Percentiles rank a stretch among this genome's conserved stretches.
Evolutionary conservation across 2,329 filamentous ascomycete genomes (phyloP).

Genomic region (Arachnopeziza araneosa): DNA sequence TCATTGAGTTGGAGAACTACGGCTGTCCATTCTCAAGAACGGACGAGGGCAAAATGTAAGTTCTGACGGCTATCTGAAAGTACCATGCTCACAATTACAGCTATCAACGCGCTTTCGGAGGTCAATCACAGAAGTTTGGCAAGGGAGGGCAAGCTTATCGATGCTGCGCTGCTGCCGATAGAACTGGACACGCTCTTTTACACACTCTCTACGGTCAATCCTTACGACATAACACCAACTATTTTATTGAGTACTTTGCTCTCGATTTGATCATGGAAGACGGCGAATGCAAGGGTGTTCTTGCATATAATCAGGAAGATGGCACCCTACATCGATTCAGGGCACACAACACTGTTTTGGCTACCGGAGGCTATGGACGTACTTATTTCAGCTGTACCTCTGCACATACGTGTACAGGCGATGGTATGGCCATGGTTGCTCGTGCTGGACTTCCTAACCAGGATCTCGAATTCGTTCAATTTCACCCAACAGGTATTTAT

Average conservation of each 20-base stretch:
- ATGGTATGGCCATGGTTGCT: constrained; percentile 99
- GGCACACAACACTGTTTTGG: constrained; percentile 92
- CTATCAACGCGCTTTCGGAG: constrained; percentile 98
- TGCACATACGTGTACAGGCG: constrained; percentile 96
- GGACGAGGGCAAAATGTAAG: constrained; percentile 89
- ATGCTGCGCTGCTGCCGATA: constrained; percentile 84
- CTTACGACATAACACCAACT: constrained; percentile 95
- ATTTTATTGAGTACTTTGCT: constrained; percentile 99
- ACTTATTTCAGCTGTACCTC: constrained; percentile 98
- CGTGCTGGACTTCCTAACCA: constrained; percentile 97
- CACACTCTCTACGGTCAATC: constrained; percentile 99
- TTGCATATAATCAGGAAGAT: constrained; percentile 98
- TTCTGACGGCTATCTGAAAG: not conserved
- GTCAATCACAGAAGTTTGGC: constrained; percentile 89
- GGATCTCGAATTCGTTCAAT: constrained; percentile 99
- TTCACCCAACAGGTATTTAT: constrained; percentile 99
- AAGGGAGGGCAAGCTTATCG: constrained; percentile 98
- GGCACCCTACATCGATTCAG: constrained; percentile 96
- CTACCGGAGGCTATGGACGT: constrained; percentile 95
- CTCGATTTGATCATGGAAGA: constrained; percentile 97
- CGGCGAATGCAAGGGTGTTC: constrained; percentile 90
- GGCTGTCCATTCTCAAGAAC: constrained; percentile 96
- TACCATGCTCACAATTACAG: constrained; percentile 36
- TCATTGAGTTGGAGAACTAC: constrained; percentile 95
- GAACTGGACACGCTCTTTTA: constrained; percentile 94